Conservation (phyloP, 345 rosid genomes). For the Anastatica hierochuntica region DNA sequence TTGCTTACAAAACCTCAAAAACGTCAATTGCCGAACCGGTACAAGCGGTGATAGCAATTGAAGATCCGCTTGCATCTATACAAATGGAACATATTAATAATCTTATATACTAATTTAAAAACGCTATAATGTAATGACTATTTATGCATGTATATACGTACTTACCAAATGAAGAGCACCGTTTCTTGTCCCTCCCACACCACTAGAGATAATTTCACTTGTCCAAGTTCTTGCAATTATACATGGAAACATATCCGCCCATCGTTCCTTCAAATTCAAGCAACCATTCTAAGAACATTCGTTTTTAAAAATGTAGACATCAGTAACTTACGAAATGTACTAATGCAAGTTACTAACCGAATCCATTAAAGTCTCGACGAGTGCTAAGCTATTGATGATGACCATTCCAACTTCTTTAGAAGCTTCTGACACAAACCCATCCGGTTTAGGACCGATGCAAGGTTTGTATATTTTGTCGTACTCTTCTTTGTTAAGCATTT, state of each 20-base stretch:
- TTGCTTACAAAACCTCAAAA: slow-evolving; percentile 87
- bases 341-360: slow-evolving; percentile 64
- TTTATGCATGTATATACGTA: no score
- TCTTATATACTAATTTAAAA: no score
- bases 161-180: slow-evolving; percentile 85
- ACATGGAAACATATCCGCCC: slow-evolving; percentile 98
- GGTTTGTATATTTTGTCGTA: slow-evolving; percentile 52
- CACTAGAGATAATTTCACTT: slow-evolving; percentile 61
- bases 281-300: no score
- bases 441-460: slow-evolving; percentile 59
- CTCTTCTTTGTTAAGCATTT: slow-evolving; percentile 59
- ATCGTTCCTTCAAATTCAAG: slow-evolving; percentile 45
- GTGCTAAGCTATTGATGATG: slow-evolving; percentile 82
- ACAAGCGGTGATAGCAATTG: slow-evolving; percentile 88
- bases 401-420: slow-evolving; percentile 75
- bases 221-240: slow-evolving; percentile 73
- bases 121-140: background rate
- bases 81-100: no score
- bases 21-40: slow-evolving; percentile 83
- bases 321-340: no score
- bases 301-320: no score
- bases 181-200: slow-evolving; percentile 85
- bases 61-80: slow-evolving; percentile 92
- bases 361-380: slow-evolving; percentile 91
- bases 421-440: slow-evolving; percentile 70